Base-by-base conservation (phyloP, 108 stramenopile species). In the Skeletonema tropicum region DNA sequence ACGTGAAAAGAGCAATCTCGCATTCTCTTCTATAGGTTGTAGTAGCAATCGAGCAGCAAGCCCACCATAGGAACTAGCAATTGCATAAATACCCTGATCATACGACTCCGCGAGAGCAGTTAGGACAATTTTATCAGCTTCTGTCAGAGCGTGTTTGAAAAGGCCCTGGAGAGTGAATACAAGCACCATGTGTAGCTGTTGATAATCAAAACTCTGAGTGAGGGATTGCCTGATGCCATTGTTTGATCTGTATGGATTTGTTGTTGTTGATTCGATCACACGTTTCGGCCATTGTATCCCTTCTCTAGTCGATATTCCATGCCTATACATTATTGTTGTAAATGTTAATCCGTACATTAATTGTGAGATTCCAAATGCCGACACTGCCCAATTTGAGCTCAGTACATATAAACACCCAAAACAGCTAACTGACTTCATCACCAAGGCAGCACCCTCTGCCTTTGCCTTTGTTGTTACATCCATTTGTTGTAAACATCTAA, bases 1-100 rank as follows among this genome's bases (percentile, higher is more conserved):
- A 14, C 87, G 78, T 69, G 87, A 92, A 89, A 87, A 93, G 49
- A 96, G 78, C 26, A 96, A 78, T 45, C 96, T 74, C 12, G 87
- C 91, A 80, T 93, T 93, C 77, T 97, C 96, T 76, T 97, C 96
- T 55, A 97, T 36, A 14, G 96, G 92, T 76, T 94, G 92, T 57
- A 97, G 64, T 15, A 97, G 73, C n/a, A 97, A 76, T 19, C 96
- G 87, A 31, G 91, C 88, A 11, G 92, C 96, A 68, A 97, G 73
- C 11, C 92, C 87, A 38, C 86, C 86, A 58, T 82, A 82, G 45
- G 89, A 86, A 42, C 87, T 65, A 7, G 84, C 94, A 82, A 95
- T 86, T 71, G 93, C 94, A 70, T 94, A 97, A 3, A 94, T 85
- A 29, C 96, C 96, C 80, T 88, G 87, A 72, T 94, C 86, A 63